Percentiles rank a stretch among this genome's conserved stretches.
These are phyloP conservation scores for Lachancea sp. DNA, from an alignment of 805 yeast genomes.

Conservation along the genomic window DNA sequence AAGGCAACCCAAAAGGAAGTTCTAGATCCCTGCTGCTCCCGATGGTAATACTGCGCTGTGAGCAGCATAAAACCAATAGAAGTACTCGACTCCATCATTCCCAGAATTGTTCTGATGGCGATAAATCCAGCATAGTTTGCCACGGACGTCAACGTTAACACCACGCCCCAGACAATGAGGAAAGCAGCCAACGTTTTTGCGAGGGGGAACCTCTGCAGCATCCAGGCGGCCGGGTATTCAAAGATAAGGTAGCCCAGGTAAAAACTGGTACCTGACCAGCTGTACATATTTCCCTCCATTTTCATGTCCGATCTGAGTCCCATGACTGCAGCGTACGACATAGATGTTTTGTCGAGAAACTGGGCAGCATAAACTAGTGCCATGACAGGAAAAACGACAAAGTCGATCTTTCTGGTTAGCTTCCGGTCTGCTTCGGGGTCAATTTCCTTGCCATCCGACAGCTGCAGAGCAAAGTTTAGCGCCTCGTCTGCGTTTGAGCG, in stretches of 20 bases:
- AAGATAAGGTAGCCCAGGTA: constrained; percentile 43
- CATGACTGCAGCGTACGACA: constrained; percentile 40
- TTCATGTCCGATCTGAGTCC: constrained; percentile 36
- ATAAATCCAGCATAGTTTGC: constrained; percentile 41
- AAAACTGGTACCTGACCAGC: constrained; percentile 45
- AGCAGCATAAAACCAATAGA: constrained; percentile 35
- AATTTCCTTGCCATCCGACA: constrained; percentile 5
- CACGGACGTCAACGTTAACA: constrained; percentile 39
- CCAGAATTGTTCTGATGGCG: constrained; percentile 42
- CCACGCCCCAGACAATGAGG: constrained; percentile 43
- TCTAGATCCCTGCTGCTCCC: constrained; percentile 36
- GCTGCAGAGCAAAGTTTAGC: constrained; percentile 6
- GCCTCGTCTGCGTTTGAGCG: constrained; percentile 9
- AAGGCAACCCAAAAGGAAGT: constrained; percentile 37
- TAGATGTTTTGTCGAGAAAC: constrained; percentile 39
- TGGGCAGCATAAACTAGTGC: constrained; percentile 33
- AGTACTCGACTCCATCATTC: constrained; percentile 44
- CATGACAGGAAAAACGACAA: constrained; percentile 34
- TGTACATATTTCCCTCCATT: constrained; percentile 38
- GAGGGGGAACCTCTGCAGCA: constrained; percentile 47
- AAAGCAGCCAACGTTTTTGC: constrained; percentile 39
- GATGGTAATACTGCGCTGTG: constrained; percentile 49
- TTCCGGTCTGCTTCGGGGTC: constrained; percentile 29
- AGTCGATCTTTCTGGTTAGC: constrained; percentile 36
- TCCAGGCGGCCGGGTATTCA: constrained; percentile 31